These are phyloP conservation scores for Linum trigynum DNA, from an alignment of 345 rosid genomes.

Conservation along the genomic window DNA sequence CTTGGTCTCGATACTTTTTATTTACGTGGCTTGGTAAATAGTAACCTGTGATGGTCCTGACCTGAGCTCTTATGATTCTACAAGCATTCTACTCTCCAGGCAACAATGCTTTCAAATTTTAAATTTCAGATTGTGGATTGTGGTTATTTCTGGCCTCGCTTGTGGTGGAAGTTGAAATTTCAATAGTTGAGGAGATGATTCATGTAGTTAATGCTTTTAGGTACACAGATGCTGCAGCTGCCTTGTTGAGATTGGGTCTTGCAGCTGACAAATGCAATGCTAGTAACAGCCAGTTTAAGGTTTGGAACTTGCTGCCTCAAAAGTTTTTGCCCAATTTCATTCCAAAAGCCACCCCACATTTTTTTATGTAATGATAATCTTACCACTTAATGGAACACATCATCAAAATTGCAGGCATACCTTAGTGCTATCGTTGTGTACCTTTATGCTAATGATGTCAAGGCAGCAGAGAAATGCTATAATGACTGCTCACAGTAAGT, in stretches of 20 bases:
- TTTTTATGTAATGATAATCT: too few species aligned
- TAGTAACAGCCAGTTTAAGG: slow-evolving; percentile 91
- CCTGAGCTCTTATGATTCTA: too few species aligned
- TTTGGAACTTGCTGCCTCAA: slow-evolving; percentile 10
- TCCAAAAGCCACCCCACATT: background rate
- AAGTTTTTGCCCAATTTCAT: background rate
- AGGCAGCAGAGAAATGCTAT: slow-evolving; percentile 90
- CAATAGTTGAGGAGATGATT: background rate
- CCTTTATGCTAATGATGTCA: slow-evolving; percentile 77
- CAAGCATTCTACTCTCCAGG: too few species aligned
- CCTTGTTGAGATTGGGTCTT: slow-evolving; percentile 61
- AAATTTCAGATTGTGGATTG: too few species aligned
- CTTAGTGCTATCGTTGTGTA: slow-evolving; percentile 83
- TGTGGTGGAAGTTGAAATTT: too few species aligned
- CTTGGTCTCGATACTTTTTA: too few species aligned
- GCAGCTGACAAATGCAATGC: slow-evolving; percentile 92
- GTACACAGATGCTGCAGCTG: slow-evolving; percentile 76
- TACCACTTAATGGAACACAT: background rate
- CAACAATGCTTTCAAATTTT: too few species aligned
- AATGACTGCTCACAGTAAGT: slow-evolving; percentile 96
- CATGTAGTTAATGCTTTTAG: slow-evolving; percentile 25
- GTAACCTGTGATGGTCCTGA: too few species aligned
- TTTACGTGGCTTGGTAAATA: too few species aligned
- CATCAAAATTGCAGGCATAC: slow-evolving; percentile 60
- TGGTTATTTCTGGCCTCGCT: too few species aligned